phyloP scores from a whole-genome alignment of 1,284 basidiomycete species.

The Gomphus sp. region DNA sequence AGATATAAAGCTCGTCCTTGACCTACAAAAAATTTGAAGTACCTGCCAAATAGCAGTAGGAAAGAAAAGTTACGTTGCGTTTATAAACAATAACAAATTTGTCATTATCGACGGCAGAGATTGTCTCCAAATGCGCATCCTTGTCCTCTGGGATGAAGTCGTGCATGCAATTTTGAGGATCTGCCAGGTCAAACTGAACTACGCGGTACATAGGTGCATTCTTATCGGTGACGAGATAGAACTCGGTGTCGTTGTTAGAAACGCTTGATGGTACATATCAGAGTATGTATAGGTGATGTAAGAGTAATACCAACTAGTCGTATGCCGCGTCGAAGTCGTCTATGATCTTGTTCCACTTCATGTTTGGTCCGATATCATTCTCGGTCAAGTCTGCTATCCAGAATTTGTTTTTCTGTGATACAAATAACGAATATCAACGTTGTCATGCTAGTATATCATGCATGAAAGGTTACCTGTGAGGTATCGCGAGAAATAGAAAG shows the following conservation, averaged over 20 bases:
- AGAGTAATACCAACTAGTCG: slow-evolving; percentile 36
- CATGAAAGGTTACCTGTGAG: slow-evolving; percentile 38
- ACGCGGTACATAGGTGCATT: slow-evolving; percentile 60
- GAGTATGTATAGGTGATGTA: not conserved
- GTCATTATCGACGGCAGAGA: slow-evolving; percentile 45
- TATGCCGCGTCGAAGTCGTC: slow-evolving; percentile 58
- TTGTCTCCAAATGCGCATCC: slow-evolving; percentile 48
- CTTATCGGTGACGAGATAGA: slow-evolving; percentile 61
- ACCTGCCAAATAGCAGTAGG: not conserved
- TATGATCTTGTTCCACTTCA: slow-evolving; percentile 64
- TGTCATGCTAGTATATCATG: not conserved
- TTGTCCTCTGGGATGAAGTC: slow-evolving; percentile 70
- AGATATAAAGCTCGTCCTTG: slow-evolving; percentile 76
- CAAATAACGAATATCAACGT: not conserved
- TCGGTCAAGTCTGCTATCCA: slow-evolving; percentile 63
- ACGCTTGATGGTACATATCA: slow-evolving; percentile 32
- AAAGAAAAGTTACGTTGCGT: slow-evolving; percentile 46
- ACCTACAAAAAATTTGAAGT: slow-evolving; percentile 33
- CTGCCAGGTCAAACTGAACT: slow-evolving; percentile 55
- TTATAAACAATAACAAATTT: slow-evolving; percentile 63
- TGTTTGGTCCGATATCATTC: slow-evolving; percentile 48
- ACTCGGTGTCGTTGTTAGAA: slow-evolving; percentile 54
- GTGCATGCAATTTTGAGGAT: slow-evolving; percentile 36
- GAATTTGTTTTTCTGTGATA: slow-evolving; percentile 53
- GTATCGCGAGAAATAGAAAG: slow-evolving; percentile 53